phyloP scores from a whole-genome alignment of 1,139 yeast species.

The Eremothecium gossypii region DNA sequence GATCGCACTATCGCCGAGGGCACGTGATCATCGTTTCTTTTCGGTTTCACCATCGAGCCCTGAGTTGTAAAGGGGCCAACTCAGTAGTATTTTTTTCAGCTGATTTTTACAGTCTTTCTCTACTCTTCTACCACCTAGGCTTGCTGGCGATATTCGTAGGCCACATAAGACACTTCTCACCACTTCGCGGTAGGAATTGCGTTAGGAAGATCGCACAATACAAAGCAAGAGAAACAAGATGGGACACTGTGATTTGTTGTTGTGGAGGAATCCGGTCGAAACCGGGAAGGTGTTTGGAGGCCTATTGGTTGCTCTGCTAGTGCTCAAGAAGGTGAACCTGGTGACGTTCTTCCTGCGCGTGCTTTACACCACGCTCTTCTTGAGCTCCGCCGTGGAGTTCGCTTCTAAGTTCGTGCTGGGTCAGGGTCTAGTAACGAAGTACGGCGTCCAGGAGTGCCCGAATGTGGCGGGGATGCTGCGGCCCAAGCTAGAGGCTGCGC shows the following conservation, averaged over 20 bases:
- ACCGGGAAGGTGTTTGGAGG: slow-evolving; percentile 74
- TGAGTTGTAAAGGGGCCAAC: no score
- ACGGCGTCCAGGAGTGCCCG: slow-evolving; percentile 28
- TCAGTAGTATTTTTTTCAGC: no score
- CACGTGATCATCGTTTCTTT: no score
- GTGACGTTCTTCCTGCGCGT: slow-evolving; percentile 56
- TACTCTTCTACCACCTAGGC: no score
- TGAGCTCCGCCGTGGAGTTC: slow-evolving; percentile 63
- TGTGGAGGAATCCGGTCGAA: slow-evolving; percentile 76
- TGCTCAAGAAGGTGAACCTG: slow-evolving; percentile 62
- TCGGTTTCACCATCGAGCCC: no score
- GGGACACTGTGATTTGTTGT: slow-evolving; percentile 39
- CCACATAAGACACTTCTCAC: no score
- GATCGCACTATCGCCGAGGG: no score
- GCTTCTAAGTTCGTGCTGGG: slow-evolving; percentile 58
- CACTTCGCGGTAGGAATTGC: no score
- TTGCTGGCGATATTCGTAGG: no score
- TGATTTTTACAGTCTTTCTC: no score
- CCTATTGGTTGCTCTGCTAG: slow-evolving; percentile 46
- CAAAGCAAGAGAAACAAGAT: slow-evolving; percentile 1
- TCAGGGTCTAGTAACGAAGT: slow-evolving; percentile 58
- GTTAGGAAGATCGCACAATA: no score
- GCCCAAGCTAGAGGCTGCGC: slow-evolving; percentile 34
- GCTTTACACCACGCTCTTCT: slow-evolving; percentile 30
- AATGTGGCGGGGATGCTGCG: slow-evolving; percentile 35